Evolutionary conservation across 495 filamentous ascomycete species (phyloP).

Genomic region (Melanomma pulvis-pyrius): DNA sequence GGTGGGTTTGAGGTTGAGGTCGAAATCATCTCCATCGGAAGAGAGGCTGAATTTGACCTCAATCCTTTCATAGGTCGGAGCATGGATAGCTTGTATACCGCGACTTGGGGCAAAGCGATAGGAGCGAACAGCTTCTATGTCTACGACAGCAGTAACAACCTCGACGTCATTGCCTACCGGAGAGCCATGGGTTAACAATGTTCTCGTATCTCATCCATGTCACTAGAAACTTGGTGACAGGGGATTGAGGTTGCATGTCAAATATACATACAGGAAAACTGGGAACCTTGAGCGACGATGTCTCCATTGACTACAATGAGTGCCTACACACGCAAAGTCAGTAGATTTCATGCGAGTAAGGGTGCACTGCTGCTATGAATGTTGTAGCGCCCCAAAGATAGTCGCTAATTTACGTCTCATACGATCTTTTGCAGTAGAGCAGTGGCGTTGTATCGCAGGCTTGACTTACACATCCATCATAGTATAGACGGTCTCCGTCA

Average conservation of each 20-base stretch:
- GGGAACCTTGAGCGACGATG: constrained; percentile 69
- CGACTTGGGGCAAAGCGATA: constrained; percentile 58
- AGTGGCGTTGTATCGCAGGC: not conserved
- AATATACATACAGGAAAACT: too few species aligned
- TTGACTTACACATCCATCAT: constrained; percentile 54
- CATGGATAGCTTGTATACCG: constrained; percentile 58
- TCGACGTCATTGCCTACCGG: constrained; percentile 67
- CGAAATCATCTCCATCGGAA: constrained; percentile 34
- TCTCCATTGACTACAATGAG: constrained; percentile 72
- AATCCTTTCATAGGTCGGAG: constrained; percentile 49
- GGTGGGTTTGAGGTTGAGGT: constrained; percentile 39
- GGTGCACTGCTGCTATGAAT: too few species aligned
- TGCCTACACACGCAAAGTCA: too few species aligned
- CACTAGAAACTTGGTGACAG: too few species aligned
- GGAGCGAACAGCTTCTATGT: constrained; percentile 73
- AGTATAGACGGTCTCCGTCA: constrained; percentile 69
- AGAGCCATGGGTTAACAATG: too few species aligned
- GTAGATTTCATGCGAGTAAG: too few species aligned
- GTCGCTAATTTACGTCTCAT: too few species aligned
- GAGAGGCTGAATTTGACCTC: constrained; percentile 50
- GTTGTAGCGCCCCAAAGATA: too few species aligned
- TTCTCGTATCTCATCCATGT: too few species aligned
- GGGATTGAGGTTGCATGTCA: too few species aligned
- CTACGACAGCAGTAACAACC: constrained; percentile 77
- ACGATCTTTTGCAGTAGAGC: too few species aligned